Evolutionary conservation across 2,329 filamentous ascomycete species (phyloP).

Genomic region (Phialocephala subalpina): DNA sequence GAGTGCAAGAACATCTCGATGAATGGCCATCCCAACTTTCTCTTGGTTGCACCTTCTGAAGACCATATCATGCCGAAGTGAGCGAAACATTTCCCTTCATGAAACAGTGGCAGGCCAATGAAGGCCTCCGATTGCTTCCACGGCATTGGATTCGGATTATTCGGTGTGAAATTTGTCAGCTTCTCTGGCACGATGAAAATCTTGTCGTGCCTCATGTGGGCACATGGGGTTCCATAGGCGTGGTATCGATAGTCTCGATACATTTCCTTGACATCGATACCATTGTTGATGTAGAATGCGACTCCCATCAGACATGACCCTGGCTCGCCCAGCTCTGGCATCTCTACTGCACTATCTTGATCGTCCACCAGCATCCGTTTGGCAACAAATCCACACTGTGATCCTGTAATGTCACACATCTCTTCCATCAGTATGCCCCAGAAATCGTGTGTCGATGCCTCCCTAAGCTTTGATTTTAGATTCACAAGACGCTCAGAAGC

Average conservation of each 20-base stretch:
- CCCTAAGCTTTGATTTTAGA: slow-evolving; percentile 63
- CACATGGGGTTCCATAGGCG: slow-evolving; percentile 68
- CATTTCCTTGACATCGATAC: slow-evolving; percentile 57
- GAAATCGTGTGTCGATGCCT: slow-evolving; percentile 64
- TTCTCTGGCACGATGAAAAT: slow-evolving; percentile 72
- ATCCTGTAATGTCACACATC: slow-evolving; percentile 66
- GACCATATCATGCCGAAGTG: slow-evolving; percentile 80
- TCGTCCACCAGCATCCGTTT: slow-evolving; percentile 69
- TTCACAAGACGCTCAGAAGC: slow-evolving; percentile 66
- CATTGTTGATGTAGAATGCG: slow-evolving; percentile 72
- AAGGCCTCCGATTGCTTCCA: slow-evolving; percentile 69
- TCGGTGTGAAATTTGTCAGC: slow-evolving; percentile 63
- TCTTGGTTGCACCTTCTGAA: slow-evolving; percentile 62
- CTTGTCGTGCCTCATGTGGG: slow-evolving; percentile 76
- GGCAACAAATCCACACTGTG: slow-evolving; percentile 74
- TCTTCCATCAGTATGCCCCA: slow-evolving; percentile 71
- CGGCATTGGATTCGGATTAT: slow-evolving; percentile 66
- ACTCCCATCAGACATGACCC: slow-evolving; percentile 70
- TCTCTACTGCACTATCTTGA: slow-evolving; percentile 63
- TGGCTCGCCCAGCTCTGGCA: slow-evolving; percentile 66
- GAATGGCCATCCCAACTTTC: slow-evolving; percentile 69
- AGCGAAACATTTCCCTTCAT: slow-evolving; percentile 70
- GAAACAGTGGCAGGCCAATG: slow-evolving; percentile 71
- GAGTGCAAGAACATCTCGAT: slow-evolving; percentile 74
- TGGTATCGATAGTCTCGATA: slow-evolving; percentile 69